Conservation (phyloP, 2,329 filamentous ascomycete species). For the Ophiostoma novo-ulmi region DNA sequence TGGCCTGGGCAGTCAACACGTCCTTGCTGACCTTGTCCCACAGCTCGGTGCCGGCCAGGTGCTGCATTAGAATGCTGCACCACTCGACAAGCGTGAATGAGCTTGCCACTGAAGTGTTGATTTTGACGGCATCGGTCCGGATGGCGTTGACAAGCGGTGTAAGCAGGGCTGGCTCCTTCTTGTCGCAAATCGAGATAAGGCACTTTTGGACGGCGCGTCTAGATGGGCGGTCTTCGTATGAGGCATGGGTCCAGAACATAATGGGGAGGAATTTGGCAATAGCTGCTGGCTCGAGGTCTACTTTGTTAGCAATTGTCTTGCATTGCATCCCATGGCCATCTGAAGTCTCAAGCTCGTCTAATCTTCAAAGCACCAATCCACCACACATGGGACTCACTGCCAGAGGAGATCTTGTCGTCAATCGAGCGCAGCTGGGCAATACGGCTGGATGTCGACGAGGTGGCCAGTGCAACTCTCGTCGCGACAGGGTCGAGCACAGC, state of each 20-base stretch:
- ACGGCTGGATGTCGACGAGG: conserved; percentile 57
- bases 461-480: conserved; percentile 44
- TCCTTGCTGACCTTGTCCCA: conserved; percentile 63
- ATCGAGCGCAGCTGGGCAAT: conserved; percentile 51
- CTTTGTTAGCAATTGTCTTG: background rate
- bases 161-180: conserved; percentile 54
- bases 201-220: conserved; percentile 78
- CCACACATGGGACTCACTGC: conserved; percentile 41
- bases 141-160: conserved; percentile 62
- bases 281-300: conserved; percentile 46
- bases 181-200: conserved; percentile 58
- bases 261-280: conserved; percentile 58
- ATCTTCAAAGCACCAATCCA: background rate
- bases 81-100: conserved; percentile 89
- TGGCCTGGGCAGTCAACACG: conserved; percentile 63
- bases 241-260: conserved; percentile 80
- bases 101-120: conserved; percentile 69
- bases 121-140: conserved; percentile 68
- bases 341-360: background rate
- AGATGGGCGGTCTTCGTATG: conserved; percentile 81
- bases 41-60: conserved; percentile 55
- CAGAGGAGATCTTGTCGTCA: conserved; percentile 52
- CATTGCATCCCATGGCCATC: background rate
- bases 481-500: conserved; percentile 24
- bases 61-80: conserved; percentile 74